Base-by-base conservation (phyloP, 2,329 filamentous ascomycete genomes). In the Verticillium nubilum region DNA sequence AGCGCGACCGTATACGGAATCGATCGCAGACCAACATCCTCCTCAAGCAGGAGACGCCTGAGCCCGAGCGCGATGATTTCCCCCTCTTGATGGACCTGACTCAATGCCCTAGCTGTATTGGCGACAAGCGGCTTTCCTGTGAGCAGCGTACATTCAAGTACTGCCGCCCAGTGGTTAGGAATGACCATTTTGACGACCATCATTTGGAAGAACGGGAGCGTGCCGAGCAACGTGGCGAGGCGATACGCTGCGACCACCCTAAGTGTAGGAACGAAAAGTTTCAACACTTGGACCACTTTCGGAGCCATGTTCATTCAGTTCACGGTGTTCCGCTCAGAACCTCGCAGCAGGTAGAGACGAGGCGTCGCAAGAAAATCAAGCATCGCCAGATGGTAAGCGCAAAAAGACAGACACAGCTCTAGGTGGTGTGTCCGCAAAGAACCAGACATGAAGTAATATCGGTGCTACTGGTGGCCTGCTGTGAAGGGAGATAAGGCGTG, bases 111-210 rank as follows among this genome's bases (percentile, higher is more conserved):
- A 60, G 63, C 26, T 68, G 57, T n/a, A 64, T 68, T 57, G 54
- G 62, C 25, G 56, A 68, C 47, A 29, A 57, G 15, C 57, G 57
- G 9, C 60, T 65, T 28, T 56, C 59, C 13, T 26, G 60, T 37
- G 26, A 62, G 58, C 62, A 61, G 53, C 58, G 59, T 15, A 64
- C 57, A 19, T 65, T 65, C 54, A 47, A 37, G 52, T 64, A 62
- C 31, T 60, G 57, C 52, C 55, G 62, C n/a, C 59, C 58, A 7
- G 59, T 60, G 33, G 53, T 63, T 27, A 62, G 61, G 47, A 68
- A 68, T 57, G 55, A 67, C 59, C 59, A 68, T 59, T 68, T 68
- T 55, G 61, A 67, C 42, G 50, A 64, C 56, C 42, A 63, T 25
- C 57, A 68, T 58, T 54, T 68, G 4, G 52, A 58, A 58, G 52